These are phyloP conservation scores for Dendryphion nanum DNA, from an alignment of 2,329 filamentous ascomycete genomes.

Conservation along the genomic window DNA sequence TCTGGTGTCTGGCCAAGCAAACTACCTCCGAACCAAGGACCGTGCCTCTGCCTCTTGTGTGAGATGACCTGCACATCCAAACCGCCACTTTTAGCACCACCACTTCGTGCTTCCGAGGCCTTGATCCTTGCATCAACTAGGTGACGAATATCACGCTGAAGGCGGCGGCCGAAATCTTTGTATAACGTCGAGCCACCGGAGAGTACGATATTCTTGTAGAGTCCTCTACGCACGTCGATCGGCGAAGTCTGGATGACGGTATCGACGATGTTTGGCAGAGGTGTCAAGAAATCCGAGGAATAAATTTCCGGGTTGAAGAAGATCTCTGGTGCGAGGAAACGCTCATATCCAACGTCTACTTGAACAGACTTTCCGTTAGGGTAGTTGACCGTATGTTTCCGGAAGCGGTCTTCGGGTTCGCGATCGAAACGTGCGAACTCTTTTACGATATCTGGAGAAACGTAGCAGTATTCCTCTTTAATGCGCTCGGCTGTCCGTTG, in stretches of 20 bases:
- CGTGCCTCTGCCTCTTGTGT: constrained; percentile 95
- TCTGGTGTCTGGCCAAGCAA: constrained; percentile 95
- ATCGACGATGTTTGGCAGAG: constrained; percentile 90
- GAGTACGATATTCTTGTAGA: constrained; percentile 99
- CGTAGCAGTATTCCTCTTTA: constrained; percentile 98
- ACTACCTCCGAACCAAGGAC: constrained; percentile 97
- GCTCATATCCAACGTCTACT: constrained; percentile 95
- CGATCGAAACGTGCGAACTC: constrained; percentile 94
- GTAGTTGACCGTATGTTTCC: constrained; percentile 83
- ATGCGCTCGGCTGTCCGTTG: constrained; percentile 97
- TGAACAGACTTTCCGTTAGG: constrained; percentile 80
- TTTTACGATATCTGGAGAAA: constrained; percentile 98
- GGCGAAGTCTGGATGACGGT: constrained; percentile 96
- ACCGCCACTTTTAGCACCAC: constrained; percentile 88
- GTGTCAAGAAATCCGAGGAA: constrained; percentile 96
- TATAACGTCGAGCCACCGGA: constrained; percentile 96
- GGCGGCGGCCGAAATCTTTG: constrained; percentile 93
- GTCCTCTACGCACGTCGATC: constrained; percentile 91
- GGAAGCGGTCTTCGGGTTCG: constrained; percentile 80
- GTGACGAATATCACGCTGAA: constrained; percentile 97
- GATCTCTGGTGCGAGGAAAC: constrained; percentile 96
- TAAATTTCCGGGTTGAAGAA: constrained; percentile 99
- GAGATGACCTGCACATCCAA: constrained; percentile 96
- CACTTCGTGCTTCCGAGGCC: constrained; percentile 86
- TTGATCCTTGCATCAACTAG: constrained; percentile 90